Base-by-base conservation (phyloP, 208 protist species). In the Crithidia expoeki region DNA sequence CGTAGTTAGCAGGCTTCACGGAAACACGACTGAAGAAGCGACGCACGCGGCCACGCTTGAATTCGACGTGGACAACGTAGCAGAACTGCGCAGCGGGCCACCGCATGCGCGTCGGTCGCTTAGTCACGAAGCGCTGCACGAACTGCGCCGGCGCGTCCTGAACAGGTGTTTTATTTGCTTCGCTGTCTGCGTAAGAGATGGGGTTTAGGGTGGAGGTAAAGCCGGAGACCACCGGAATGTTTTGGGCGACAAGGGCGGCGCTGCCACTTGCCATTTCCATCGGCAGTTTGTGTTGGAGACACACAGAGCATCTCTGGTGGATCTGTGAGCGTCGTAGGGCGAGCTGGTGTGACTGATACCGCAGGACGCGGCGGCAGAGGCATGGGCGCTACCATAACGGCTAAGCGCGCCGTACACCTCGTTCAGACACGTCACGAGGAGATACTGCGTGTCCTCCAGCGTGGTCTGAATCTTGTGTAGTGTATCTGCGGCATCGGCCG, bases 31-130 rank as follows among this genome's bases (percentile, higher is more conserved):
- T 79, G 30, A 78, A 55, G 67, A 78, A 93, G 12, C 80, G 71
- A 27, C 80, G 68, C 65, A 93, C 44, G 2, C 87, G 86, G 34
- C 89, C 73, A 16, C 90, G 87, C 68, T 95, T 95, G 80, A 95
- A 95, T 76, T 95, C 87, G 12, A 95, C 85, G 30, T 90, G 50
- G 4, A 83, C 19, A 33, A 95, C 70, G 65, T 85, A 83, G 66
- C 85, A 89, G 47, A 82, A 55, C 34, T 75, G 44, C 14, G 17
- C 9, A 1, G 77, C 56, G 6, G 77, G 81, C 81, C 81, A 86
- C 50, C 25, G 46, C 25, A 62, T 49, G 2, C 58, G 53, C 4
- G 5, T 40, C 23, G 58, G 55, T 4, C 50, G 52, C 52, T 51
- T 33, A n/a, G 58, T 44, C 30, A 32, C 34, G 23, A 44, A 42